Evolutionary conservation across 352 stramenopile species (phyloP).

Genomic region (Phytophthora gonapodyides): DNA sequence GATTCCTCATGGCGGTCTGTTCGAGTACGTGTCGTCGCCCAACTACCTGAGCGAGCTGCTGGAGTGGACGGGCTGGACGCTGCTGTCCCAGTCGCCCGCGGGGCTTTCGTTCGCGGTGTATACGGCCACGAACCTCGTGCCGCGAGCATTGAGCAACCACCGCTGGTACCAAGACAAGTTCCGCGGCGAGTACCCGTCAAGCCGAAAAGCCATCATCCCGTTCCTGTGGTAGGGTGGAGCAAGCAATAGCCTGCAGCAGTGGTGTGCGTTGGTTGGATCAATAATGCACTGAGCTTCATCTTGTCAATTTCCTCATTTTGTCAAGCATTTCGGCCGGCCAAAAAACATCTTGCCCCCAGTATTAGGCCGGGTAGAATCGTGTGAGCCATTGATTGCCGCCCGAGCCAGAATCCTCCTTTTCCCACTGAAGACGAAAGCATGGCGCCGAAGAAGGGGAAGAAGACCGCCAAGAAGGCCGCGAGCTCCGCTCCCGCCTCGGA

Average conservation of each 20-base stretch:
- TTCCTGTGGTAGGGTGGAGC: constrained; percentile 39
- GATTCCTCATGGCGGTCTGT: constrained; percentile 65
- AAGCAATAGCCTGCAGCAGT: not conserved
- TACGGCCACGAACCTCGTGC: constrained; percentile 54
- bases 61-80: constrained; percentile 70
- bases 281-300: not conserved
- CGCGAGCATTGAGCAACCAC: constrained; percentile 54
- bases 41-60: constrained; percentile 83
- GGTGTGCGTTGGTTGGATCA: not conserved
- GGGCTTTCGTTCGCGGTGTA: constrained; percentile 57
- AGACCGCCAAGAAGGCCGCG: constrained; percentile 63
- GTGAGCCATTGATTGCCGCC: constrained; percentile 34
- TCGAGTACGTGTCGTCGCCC: constrained; percentile 71
- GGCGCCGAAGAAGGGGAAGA: constrained; percentile 84
- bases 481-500: constrained; percentile 39
- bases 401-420: constrained; percentile 17
- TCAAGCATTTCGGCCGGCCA: not conserved
- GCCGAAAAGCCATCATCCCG: constrained; percentile 44
- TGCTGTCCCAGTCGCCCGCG: constrained; percentile 62
- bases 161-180: constrained; percentile 66
- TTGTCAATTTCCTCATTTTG: not conserved
- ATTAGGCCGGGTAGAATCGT: constrained; percentile 15
- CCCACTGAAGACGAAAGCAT: constrained; percentile 35
- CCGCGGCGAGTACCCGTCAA: constrained; percentile 43
- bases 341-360: constrained; percentile 4